phyloP scores from a whole-genome alignment of 441 rosid genomes.

The Pelargonium citronellum region DNA sequence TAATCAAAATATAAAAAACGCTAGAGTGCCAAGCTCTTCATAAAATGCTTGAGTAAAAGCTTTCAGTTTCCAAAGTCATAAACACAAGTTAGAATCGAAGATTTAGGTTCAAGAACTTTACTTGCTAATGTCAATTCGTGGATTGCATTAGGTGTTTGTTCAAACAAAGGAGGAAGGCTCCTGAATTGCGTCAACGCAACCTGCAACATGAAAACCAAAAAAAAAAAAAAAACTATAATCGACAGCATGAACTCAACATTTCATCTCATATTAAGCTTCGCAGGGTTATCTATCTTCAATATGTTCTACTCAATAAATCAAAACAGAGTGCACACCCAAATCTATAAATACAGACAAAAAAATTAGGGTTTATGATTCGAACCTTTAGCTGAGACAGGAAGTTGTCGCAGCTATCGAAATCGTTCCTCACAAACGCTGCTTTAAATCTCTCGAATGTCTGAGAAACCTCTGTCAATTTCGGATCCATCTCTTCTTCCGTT shows the following conservation, averaged over 20 bases:
- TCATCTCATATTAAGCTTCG: background rate
- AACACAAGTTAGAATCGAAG: background rate
- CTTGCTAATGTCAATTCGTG: conserved; percentile 73
- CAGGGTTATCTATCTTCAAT: background rate
- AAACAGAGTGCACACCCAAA: conserved; percentile 6
- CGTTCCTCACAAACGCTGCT: conserved; percentile 66
- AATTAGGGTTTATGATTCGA: conserved; percentile 25
- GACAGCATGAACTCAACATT: background rate
- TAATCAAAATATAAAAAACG: background rate
- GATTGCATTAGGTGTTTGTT: conserved; percentile 55
- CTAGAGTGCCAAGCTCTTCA: background rate
- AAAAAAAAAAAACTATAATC: background rate
- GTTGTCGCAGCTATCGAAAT: conserved; percentile 41
- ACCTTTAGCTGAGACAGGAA: conserved; percentile 84
- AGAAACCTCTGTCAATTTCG: conserved; percentile 63
- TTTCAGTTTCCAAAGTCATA: background rate
- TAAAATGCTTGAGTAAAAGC: background rate
- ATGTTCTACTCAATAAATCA: background rate
- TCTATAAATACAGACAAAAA: background rate
- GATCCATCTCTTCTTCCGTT: conserved; percentile 50
- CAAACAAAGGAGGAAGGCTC: conserved; percentile 86
- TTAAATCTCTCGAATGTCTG: conserved; percentile 80
- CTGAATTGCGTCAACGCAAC: conserved; percentile 70
- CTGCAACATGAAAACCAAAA: conserved; percentile 31
- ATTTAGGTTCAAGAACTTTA: conserved; percentile 24